phyloP scores from a whole-genome alignment of 169 alveolate genomes.

The Theileria sp. region DNA sequence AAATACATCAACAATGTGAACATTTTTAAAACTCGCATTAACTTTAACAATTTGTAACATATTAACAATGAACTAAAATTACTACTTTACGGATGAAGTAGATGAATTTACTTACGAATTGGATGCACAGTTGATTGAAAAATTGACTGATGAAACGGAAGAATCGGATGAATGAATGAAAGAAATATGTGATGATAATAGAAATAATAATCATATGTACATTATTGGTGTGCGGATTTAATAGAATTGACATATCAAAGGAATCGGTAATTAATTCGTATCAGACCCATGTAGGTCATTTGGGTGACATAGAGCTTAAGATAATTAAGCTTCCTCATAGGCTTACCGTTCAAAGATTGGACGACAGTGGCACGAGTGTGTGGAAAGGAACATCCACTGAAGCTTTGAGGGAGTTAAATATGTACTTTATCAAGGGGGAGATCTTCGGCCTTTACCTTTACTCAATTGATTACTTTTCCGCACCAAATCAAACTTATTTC shows the following conservation, averaged over 20 bases:
- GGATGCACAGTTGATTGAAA: too few species aligned
- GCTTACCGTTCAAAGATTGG: constrained; percentile 2
- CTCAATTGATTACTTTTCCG: constrained; percentile 6
- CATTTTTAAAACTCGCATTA: background rate
- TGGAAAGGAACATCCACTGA: constrained; percentile 9
- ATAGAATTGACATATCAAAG: background rate
- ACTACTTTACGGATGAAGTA: background rate
- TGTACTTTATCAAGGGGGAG: background rate
- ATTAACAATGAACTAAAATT: background rate
- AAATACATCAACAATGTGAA: background rate
- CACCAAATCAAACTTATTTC: constrained; percentile 9
- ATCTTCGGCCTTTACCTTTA: constrained; percentile 6
- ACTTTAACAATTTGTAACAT: too few species aligned
- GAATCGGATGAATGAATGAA: background rate
- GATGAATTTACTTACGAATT: too few species aligned
- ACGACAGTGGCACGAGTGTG: background rate
- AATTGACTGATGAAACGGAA: too few species aligned
- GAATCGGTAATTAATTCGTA: background rate
- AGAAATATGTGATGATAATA: background rate
- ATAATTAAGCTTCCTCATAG: background rate
- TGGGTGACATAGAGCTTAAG: background rate
- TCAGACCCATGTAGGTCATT: background rate
- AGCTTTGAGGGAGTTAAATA: constrained; percentile 5
- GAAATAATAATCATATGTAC: background rate
- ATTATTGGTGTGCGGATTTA: background rate